Conservation (phyloP, 768 basidiomycete species). For the Pholiota molesta region DNA sequence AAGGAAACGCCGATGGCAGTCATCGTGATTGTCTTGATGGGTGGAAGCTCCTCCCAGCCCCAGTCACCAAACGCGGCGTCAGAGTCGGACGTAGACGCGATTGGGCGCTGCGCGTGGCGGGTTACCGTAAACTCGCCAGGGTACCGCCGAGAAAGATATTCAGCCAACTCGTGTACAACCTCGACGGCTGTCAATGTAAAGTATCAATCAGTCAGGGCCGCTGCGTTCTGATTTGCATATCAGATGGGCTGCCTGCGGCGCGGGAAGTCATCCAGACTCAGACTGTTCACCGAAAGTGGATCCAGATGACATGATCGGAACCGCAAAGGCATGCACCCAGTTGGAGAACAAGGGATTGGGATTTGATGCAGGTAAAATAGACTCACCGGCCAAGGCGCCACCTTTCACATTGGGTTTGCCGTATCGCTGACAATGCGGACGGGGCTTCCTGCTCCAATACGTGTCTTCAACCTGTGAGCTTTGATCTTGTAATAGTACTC, state of each 20-base stretch:
- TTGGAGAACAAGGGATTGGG: not conserved
- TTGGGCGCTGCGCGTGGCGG: slow-evolving; percentile 36
- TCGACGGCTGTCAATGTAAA: slow-evolving; percentile 51
- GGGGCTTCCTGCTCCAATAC: slow-evolving; percentile 42
- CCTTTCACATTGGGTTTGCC: slow-evolving; percentile 43
- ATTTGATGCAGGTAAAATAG: not conserved
- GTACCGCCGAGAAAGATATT: slow-evolving; percentile 66
- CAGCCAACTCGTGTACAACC: slow-evolving; percentile 67
- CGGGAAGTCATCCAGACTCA: not conserved
- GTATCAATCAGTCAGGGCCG: not conserved
- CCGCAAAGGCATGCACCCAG: not conserved
- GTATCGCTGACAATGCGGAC: slow-evolving; percentile 50
- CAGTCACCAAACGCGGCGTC: slow-evolving; percentile 23
- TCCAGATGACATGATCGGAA: not conserved
- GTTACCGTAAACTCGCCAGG: slow-evolving; percentile 56
- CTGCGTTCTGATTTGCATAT: not conserved
- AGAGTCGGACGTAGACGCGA: not conserved
- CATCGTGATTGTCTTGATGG: slow-evolving; percentile 56
- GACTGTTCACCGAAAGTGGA: not conserved
- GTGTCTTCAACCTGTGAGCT: slow-evolving; percentile 53
- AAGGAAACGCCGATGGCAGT: slow-evolving; percentile 50
- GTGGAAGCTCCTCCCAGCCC: slow-evolving; percentile 48
- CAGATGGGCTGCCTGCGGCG: not conserved
- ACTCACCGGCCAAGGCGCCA: slow-evolving; percentile 41
- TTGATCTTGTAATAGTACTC: slow-evolving; percentile 58